phyloP scores from a whole-genome alignment of 2,329 filamentous ascomycete species.

The Annulohypoxylon truncatum region DNA sequence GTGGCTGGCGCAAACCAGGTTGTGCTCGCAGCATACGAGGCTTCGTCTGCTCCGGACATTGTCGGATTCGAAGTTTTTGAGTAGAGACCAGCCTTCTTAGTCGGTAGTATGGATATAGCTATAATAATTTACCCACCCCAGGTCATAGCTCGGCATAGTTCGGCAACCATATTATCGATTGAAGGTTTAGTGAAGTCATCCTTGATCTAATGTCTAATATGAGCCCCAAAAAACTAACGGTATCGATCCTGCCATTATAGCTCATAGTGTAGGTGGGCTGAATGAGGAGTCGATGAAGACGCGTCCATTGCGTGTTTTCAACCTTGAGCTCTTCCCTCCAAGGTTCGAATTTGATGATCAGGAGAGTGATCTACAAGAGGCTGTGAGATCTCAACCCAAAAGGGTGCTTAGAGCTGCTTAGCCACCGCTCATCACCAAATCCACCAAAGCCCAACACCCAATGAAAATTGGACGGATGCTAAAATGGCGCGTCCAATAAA shows the following conservation, averaged over 20 bases:
- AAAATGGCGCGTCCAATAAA: background rate
- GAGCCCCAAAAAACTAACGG: background rate
- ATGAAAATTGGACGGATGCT: background rate
- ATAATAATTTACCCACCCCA: background rate
- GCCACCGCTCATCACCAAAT: background rate
- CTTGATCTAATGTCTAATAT: too few relatives aligned
- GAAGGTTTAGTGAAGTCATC: too few relatives aligned
- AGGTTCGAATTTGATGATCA: background rate
- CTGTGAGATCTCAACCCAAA: background rate
- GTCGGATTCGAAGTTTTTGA: conserved; percentile 57
- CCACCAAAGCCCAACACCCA: background rate
- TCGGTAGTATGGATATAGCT: background rate
- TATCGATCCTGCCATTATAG: background rate
- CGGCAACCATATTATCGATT: background rate
- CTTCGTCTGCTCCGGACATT: conserved; percentile 55
- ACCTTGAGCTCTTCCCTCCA: background rate
- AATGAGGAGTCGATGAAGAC: background rate
- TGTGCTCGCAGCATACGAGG: conserved; percentile 49
- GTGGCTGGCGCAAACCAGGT: conserved; percentile 55
- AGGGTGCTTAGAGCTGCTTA: background rate
- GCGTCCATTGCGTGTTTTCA: background rate
- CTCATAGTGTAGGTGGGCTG: background rate
- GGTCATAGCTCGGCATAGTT: background rate
- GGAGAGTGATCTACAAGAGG: background rate
- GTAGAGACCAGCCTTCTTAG: conserved; percentile 10